Base-by-base conservation (phyloP, 257 asterid species). In the Nicotiana tabacum region DNA sequence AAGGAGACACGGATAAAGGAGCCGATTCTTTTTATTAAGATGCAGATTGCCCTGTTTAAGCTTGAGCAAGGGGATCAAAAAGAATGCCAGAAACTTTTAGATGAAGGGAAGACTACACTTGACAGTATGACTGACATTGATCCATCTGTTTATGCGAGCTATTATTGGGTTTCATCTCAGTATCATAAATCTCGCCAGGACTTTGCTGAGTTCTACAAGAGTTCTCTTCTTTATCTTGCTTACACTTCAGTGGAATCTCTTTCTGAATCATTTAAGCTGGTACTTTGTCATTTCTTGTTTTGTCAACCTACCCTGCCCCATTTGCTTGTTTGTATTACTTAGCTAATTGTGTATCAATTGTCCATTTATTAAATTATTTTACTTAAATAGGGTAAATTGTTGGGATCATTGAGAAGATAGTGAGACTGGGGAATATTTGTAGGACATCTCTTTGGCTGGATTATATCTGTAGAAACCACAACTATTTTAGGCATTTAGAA, bases 61-160 rank as follows among this genome's bases (percentile, higher is more conserved):
- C 98, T 94, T 82, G 98, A 96, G 86, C 95, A 90, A 85, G 98
- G 97, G 84, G 93, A 94, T 83, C 87, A 87, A 78, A 96, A 96
- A 80, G 97, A 91, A 85, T 90, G 97, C 93, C 95, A 96, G 86
- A 92, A 92, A 39, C 95, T 92, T 82, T 85, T 96, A 55, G 97
- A 93, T 0, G 97, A 93, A 83, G 99, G 99, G 67, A 96, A 96
- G 91, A 90, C 90, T 74, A 91, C 98, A 39, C 94, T 96, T 77
- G 97, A 94, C 86, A 94, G 98, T 88, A 93, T 96, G 98, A 96
- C 99, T 24, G 99, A 93, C 87, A 94, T 94, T 85, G 99, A 96
- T 91, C 99, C 99, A 43, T 88, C 99, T 21, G 99, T 94, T 66
- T 93, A 96, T 89, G 98, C 98, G 82, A 93, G 91, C 89, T 93